Percentiles rank a stretch among this genome's conserved stretches.
Evolutionary conservation across 345 rosid genomes (phyloP).

Genomic region (Passiflora organensis): DNA sequence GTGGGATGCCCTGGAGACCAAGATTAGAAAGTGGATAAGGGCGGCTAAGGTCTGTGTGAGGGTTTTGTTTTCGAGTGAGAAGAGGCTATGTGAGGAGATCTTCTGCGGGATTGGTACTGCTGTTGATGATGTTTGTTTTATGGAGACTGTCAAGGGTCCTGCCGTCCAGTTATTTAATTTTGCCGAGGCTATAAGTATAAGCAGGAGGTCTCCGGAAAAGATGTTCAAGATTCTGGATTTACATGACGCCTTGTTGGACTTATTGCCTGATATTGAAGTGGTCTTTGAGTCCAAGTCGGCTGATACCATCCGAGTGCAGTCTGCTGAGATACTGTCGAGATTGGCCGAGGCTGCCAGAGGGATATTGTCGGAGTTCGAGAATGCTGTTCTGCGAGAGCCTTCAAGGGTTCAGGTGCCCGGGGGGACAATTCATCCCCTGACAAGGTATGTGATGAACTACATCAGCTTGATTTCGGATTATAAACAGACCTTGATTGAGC

Average conservation of each 20-base stretch:
- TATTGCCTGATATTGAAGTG: conserved; percentile 70
- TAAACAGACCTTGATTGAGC: conserved; percentile 64
- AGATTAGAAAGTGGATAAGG: conserved; percentile 83
- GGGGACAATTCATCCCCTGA: conserved; percentile 89
- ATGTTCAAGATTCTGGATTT: conserved; percentile 84
- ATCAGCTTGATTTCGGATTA: conserved; percentile 88
- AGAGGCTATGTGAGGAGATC: conserved; percentile 72
- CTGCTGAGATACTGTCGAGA: conserved; percentile 71
- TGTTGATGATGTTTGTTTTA: conserved; percentile 67
- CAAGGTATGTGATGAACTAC: conserved; percentile 96
- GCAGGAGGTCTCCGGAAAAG: conserved; percentile 89
- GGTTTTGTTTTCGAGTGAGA: conserved; percentile 80
- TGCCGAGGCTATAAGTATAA: conserved; percentile 84
- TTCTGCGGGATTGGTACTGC: conserved; percentile 61
- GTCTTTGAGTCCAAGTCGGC: conserved; percentile 64
- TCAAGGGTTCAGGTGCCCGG: conserved; percentile 75
- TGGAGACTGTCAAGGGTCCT: conserved; percentile 80
- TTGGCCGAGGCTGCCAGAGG: conserved; percentile 85
- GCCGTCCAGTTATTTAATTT: conserved; percentile 76
- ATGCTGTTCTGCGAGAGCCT: conserved; percentile 70
- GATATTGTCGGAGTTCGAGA: conserved; percentile 80
- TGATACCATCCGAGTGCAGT: conserved; percentile 56
- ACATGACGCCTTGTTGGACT: conserved; percentile 65
- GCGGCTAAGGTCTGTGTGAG: conserved; percentile 78
- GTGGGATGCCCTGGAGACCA: conserved; percentile 76